Conservation (phyloP, 352 stramenopile genomes). For the Globisporangium solare region DNA sequence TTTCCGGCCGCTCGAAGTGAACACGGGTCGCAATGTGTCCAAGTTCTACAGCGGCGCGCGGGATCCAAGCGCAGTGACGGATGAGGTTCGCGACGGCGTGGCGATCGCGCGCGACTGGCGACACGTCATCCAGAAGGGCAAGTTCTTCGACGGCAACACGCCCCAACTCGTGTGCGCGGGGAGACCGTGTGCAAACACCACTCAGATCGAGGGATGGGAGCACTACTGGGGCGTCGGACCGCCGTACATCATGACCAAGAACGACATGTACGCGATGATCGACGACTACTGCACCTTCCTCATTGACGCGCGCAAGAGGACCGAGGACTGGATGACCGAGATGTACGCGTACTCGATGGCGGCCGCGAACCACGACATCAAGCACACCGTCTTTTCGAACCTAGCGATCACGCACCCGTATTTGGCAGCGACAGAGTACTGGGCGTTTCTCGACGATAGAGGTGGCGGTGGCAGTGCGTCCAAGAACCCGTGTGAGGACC, state of each 20-base stretch:
- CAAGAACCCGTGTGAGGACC: constrained; percentile 20
- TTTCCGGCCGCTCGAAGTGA: constrained; percentile 18
- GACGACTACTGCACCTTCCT: constrained; percentile 26
- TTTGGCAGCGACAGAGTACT: constrained; percentile 15
- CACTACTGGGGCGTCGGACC: constrained; percentile 22
- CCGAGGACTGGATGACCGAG: constrained; percentile 25
- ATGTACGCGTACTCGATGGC: constrained; percentile 28
- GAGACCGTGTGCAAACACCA: constrained; percentile 3
- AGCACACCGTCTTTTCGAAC: constrained; percentile 25
- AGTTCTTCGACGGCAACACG: constrained; percentile 17
- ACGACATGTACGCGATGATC: constrained; percentile 19
- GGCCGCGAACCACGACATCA: constrained; percentile 23
- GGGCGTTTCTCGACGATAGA: constrained; percentile 13
- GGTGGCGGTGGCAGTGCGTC: neutral
- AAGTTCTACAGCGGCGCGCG: constrained; percentile 18
- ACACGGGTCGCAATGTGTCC: constrained; percentile 9
- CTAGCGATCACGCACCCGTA: constrained; percentile 21
- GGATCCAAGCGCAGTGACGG: constrained; percentile 8
- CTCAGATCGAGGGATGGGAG: constrained; percentile 13
- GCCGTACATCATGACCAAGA: constrained; percentile 36
- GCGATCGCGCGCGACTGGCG: constrained; percentile 19
- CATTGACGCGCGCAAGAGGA: constrained; percentile 14
- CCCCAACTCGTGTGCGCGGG: neutral
- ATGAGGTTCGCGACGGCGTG: constrained; percentile 17
- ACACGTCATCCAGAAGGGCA: constrained; percentile 8